These are phyloP conservation scores for Evansstolkia leycettana DNA, from an alignment of 495 filamentous ascomycete genomes.

Conservation along the genomic window DNA sequence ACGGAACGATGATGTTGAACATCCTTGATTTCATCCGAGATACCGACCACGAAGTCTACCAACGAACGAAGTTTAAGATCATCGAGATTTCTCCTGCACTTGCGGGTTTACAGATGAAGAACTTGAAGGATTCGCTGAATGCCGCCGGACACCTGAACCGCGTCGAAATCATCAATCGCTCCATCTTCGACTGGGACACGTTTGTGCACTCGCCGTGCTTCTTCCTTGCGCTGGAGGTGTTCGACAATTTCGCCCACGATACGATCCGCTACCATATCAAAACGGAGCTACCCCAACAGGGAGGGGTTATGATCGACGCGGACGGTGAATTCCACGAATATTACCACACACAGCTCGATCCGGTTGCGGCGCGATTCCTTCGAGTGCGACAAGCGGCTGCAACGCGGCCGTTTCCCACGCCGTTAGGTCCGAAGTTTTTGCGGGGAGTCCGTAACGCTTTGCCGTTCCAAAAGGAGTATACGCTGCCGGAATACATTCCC, in stretches of 20 bases:
- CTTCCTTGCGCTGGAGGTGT: conserved; percentile 96
- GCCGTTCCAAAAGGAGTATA: conserved; percentile 61
- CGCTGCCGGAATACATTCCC: conserved; percentile 80
- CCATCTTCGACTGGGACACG: conserved; percentile 85
- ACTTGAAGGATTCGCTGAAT: conserved; percentile 50
- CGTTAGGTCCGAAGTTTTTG: conserved; percentile 39
- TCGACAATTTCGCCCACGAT: conserved; percentile 98
- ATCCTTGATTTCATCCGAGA: conserved; percentile 93
- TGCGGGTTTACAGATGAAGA: conserved; percentile 61
- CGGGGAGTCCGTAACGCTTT: conserved; percentile 45
- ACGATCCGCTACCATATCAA: conserved; percentile 70
- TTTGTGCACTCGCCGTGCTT: conserved; percentile 86
- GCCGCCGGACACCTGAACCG: conserved; percentile 64
- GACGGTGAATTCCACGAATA: conserved; percentile 91
- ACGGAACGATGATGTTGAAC: conserved; percentile 96
- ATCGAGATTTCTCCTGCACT: conserved; percentile 85
- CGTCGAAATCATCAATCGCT: conserved; percentile 87
- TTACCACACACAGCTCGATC: conserved; percentile 68
- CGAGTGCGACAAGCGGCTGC: conserved; percentile 60
- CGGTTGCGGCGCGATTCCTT: conserved; percentile 70
- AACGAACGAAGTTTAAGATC: conserved; percentile 84
- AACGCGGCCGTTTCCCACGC: conserved; percentile 39
- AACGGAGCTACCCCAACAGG: conserved; percentile 71
- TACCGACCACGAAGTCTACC: conserved; percentile 81
- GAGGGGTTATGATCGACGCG: conserved; percentile 70